phyloP scores from a whole-genome alignment of 1,284 basidiomycete species.

The Trichosporon ovoides region DNA sequence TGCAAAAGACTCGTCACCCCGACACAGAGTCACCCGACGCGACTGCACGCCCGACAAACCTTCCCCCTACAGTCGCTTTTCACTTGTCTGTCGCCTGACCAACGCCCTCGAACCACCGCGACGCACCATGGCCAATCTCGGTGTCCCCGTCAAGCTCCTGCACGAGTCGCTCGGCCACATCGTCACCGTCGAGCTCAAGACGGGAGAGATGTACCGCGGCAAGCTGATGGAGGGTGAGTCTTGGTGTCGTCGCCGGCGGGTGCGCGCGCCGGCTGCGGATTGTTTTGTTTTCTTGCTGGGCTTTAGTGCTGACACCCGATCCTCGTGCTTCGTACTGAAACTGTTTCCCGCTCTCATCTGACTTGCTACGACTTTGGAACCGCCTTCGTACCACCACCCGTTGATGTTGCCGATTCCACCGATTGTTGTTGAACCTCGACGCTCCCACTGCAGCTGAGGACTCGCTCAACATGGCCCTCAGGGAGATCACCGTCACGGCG shows the following conservation, averaged over 20 bases:
- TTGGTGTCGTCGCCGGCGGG: background rate
- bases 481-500: constrained; percentile 95
- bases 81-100: background rate
- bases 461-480: constrained; percentile 93
- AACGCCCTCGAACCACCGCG: background rate
- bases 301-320: constrained; percentile 4
- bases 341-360: background rate
- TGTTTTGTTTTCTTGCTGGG: background rate
- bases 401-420: background rate
- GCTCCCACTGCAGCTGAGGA: constrained; percentile 72
- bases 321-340: background rate
- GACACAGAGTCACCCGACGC: background rate
- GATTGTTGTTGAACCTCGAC: no score
- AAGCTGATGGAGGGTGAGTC: constrained; percentile 84
- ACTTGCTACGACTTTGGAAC: constrained; percentile 8
- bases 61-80: no score
- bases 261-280: background rate
- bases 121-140: constrained; percentile 56
- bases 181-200: constrained; percentile 96
- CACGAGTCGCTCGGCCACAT: constrained; percentile 94
- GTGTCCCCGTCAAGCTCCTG: constrained; percentile 85
- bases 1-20: no score
- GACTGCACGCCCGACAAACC: no score
- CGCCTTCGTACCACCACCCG: background rate
- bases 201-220: constrained; percentile 86